Base-by-base conservation (phyloP, 2,329 filamentous ascomycete species). In the Apiospora malaysiana region DNA sequence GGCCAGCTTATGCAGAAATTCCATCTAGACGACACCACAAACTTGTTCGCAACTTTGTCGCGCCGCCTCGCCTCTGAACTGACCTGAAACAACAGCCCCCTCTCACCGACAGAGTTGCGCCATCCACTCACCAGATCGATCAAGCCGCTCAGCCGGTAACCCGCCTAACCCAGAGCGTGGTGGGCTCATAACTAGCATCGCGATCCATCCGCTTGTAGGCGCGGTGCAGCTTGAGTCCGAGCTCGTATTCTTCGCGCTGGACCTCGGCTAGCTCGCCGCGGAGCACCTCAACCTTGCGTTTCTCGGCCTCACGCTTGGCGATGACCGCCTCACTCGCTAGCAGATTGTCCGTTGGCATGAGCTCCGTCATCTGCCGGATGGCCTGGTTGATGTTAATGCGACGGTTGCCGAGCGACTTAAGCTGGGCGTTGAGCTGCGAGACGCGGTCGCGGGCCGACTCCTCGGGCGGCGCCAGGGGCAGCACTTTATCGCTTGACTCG, bases 141-240 rank as follows among this genome's bases (percentile, higher is more conserved):
- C 18, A 40, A 37, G 18, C 56, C 56, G 18, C 72, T 87, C 79
- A 92, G 72, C 86, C 88, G 25, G 93, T 94, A 72, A 94, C 91
- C 73, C 94, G 87, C 77, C 91, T 88, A 68, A 97, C 92, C 94
- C 94, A 97, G 12, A 97, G 82, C 42, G 88, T 88, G 0, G 90
- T 91, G 14, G 89, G 89, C 76, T 93, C 90, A 76, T 86, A 92
- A 45, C 86, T 85, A 2, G 86, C 86, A 69, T 92, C 87, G 73
- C 91, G 88, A 76, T 95, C 92, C 75, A 90, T 86, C 66, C 93
- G 88, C 83, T 94, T 95, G 82, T 93, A 92, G 12, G 92, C 91
- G 27, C 92, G 85, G 78, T 93, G 89, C 70, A 96, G 84, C 80
- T 91, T 91, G 76, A 96, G 82, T 0, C 93, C 93, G 56, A 95